Evolutionary conservation across 1,284 basidiomycete species (phyloP), one percentile per base, ranked within the genome.

Genomic region (Pulveroboletus sp.): DNA sequence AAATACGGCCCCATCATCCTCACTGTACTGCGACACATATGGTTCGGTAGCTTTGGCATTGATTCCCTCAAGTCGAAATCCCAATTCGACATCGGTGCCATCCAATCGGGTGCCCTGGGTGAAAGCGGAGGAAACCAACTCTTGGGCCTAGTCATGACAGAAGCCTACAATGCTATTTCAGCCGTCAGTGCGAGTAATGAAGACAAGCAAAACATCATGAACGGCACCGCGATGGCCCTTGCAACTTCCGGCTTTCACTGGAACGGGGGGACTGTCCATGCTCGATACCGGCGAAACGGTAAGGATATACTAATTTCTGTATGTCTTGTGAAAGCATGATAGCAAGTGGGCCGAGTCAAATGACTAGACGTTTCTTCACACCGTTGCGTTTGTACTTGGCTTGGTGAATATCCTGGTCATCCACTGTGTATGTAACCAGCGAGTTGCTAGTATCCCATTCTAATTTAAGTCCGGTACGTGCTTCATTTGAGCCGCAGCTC

Each of bases 121-220:
- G 70, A 75, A 15, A 77, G 83, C 22, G 78, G 80, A 31, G 76
- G 78, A 56, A 80, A 78, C 24, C 75, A 82, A 59, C 77, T 96
- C 53, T 85, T 96, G 72, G 86, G 87, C 63, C 73, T 92, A 72
- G 92, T 92, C 14, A 91, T 95, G 90, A 81, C 83, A 0, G 87
- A 95, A 69, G 89, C 85, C 0, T 78, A 81, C 31, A 85, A 89
- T 69, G 74, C 92, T 50, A 89, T 94, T 62, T n/a, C n/a, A n/a
- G n/a, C n/a, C n/a, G 84, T 83, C 18, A 87, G 88, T n/a, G 74
- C 78, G 11, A 75, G 84, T 1, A 78, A 82, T 22, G 88, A 87
- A 17, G 81, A 82, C 68, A 93, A 94, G 75, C 90, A 92, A 65
- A 89, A 91, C 66, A 87, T 86, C 7, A 83, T 94, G 66, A 91